Evolutionary conservation across 2,329 filamentous ascomycete species (phyloP), one percentile per base, ranked within the genome.

Genomic region (Hymenotorrendiella dingleyae): DNA sequence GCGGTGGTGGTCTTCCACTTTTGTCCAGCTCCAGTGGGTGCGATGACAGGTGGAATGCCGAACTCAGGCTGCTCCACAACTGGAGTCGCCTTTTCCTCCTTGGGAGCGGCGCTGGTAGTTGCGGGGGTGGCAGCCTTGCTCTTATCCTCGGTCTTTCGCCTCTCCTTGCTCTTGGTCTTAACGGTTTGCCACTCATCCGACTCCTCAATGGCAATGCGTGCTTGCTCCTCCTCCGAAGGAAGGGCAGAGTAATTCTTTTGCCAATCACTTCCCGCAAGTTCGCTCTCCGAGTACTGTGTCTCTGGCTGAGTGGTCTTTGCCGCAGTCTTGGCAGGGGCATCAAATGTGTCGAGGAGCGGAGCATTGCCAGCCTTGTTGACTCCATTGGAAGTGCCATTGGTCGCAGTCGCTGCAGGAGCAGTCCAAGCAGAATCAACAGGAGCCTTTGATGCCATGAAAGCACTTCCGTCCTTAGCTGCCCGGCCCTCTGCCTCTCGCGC

Each of bases 401-500:
- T 53, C n/a, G n/a, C n/a, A n/a, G n/a, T n/a, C n/a, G n/a, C n/a
- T n/a, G n/a, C n/a, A 43, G 62, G 62, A 50, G 65, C 61, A 42
- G 63, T 66, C 69, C 70, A 73, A 33, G 64, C 64, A 23, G 68
- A 70, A 41, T 67, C 64, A 20, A 63, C 63, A 39, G 67, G 69
- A 43, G 62, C 55, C 40, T 65, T 59, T 39, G 63, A 60, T 6
- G 73, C 69, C 61, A 70, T 67, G 60, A 76, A 82, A 45, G 70
- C 63, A 12, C 76, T 80, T 32, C 90, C 89, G 55, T 93, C 90
- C 72, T 87, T 88, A 42, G 87, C 85, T 33, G 86, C 73, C 54
- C 86, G 80, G 48, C 89, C 89, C 64, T 94, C 88, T 37, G 86
- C 79, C 61, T 89, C 78, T 53, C 91, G 81, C 43, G 89, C 89